Evolutionary conservation across 2,329 filamentous ascomycete species (phyloP), one percentile per base, ranked within the genome.

Genomic region (Aspergillus quadricinctus): DNA sequence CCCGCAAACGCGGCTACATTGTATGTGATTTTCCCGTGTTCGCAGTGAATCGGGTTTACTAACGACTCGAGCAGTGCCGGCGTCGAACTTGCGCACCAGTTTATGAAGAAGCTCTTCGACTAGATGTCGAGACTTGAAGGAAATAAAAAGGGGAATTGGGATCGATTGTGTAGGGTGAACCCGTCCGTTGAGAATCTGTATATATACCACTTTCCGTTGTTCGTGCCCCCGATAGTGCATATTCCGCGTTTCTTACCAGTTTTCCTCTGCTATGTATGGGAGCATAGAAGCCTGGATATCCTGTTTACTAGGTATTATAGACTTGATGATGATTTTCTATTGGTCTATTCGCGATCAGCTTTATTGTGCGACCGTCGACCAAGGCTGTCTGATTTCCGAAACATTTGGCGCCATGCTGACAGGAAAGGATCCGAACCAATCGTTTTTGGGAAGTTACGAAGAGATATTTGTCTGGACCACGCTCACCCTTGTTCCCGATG

Each of bases 1-100:
- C 94, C 94, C 6, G 94, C 94, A 9, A 99, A 99, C 72, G 94
- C 94, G 1, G 94, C 94, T 31, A 97, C 94, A 2, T 99, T 99
- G 73, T 78, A 73, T 59, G 77, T 68, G 17, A 17, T 45, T 28
- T 51, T 5, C 25, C 2, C 5, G n/a, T n/a, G n/a, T n/a, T n/a
- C n/a, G n/a, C n/a, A n/a, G n/a, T 9, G 27, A 7, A 9, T n/a
- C 4, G 14, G 50, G 19, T 56, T 52, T 52, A 45, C 63, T 65
- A 62, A 66, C 45, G 7, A 7, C 58, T 31, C 8, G 48, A 50
- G 35, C 45, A 76, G 73, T 64, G 67, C 80, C 28, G 78, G 78
- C 56, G 78, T 81, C 17, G 78, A 81, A 56, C 65, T 81, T 48
- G 78, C 78, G 6, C 78, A 80, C 65, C 77, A 79, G 64, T 74